These are phyloP conservation scores for Ampelomyces quisqualis DNA, from an alignment of 2,329 filamentous ascomycete genomes.

Conservation along the genomic window DNA sequence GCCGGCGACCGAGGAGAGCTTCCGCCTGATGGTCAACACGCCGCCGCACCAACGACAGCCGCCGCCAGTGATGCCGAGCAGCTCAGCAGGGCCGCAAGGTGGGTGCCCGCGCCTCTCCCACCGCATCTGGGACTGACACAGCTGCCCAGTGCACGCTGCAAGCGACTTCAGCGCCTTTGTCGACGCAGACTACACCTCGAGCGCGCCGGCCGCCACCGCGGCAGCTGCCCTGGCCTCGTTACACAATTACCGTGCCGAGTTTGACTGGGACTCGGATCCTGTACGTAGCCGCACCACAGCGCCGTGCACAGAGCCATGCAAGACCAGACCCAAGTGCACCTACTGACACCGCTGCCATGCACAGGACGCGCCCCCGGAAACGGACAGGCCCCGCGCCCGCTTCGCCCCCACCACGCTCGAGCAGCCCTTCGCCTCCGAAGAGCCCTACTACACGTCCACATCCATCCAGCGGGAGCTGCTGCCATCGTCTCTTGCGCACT, in stretches of 20 bases:
- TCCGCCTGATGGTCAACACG: conserved; percentile 91
- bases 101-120: conserved; percentile 31
- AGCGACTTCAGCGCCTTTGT: conserved; percentile 66
- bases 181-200: conserved; percentile 64
- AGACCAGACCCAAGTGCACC: too few relatives aligned
- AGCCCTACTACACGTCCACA: conserved; percentile 49
- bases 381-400: conserved; percentile 42
- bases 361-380: conserved; percentile 43
- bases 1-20: conserved; percentile 93
- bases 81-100: conserved; percentile 40
- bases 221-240: conserved; percentile 86
- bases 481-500: conserved; percentile 77
- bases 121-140: conserved; percentile 39
- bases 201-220: conserved; percentile 70
- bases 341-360: conserved; percentile 25
- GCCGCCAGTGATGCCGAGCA: conserved; percentile 48
- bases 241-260: conserved; percentile 75
- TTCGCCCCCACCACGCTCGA: conserved; percentile 55
- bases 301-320: conserved; percentile 5
- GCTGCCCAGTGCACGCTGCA: conserved; percentile 48
- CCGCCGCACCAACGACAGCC: conserved; percentile 72
- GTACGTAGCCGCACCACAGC: conserved; percentile 25
- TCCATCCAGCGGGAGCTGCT: conserved; percentile 72
- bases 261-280: conserved; percentile 43
- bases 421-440: conserved; percentile 65